Evolutionary conservation across 2,329 filamentous ascomycete genomes (phyloP).

Genomic region (Didymella glomerata): DNA sequence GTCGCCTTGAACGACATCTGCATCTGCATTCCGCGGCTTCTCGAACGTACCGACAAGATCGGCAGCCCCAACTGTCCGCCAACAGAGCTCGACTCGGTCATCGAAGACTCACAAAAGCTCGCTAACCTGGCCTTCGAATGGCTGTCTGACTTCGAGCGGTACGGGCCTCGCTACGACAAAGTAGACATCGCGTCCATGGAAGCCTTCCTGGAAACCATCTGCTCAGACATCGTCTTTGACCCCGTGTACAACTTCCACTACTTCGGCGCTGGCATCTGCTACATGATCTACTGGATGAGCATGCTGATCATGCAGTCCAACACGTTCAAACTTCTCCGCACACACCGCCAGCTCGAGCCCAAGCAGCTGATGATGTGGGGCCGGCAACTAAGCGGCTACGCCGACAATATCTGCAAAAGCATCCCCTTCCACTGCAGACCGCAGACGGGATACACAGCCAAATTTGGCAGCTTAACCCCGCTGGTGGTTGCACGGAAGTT

Average conservation of each 20-base stretch:
- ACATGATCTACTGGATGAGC: conserved; percentile 49
- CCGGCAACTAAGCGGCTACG: conserved; percentile 41
- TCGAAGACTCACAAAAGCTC: conserved; percentile 38
- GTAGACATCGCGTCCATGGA: conserved; percentile 36
- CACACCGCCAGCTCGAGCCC: conserved; percentile 34
- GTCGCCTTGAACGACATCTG: conserved; percentile 46
- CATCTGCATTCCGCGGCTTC: conserved; percentile 46
- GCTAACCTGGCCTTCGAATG: conserved; percentile 41
- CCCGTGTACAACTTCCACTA: conserved; percentile 44
- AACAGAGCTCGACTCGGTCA: conserved; percentile 33
- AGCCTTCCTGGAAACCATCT: conserved; percentile 37
- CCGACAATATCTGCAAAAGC: conserved; percentile 44
- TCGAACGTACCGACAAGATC: conserved; percentile 42
- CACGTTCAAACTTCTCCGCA: conserved; percentile 43
- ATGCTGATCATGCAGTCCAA: conserved; percentile 49
- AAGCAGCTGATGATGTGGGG: conserved; percentile 46
- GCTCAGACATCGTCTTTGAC: conserved; percentile 39
- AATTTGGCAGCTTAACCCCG: conserved; percentile 47
- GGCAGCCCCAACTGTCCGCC: not conserved
- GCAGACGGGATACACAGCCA: conserved; percentile 42
- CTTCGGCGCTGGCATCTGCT: conserved; percentile 46
- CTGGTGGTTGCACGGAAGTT: conserved; percentile 48
- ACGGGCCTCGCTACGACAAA: conserved; percentile 42
- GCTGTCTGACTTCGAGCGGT: conserved; percentile 43
- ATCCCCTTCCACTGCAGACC: conserved; percentile 44